phyloP scores from a whole-genome alignment of 1,284 basidiomycete genomes.

The Acaromyces ingoldii region DNA sequence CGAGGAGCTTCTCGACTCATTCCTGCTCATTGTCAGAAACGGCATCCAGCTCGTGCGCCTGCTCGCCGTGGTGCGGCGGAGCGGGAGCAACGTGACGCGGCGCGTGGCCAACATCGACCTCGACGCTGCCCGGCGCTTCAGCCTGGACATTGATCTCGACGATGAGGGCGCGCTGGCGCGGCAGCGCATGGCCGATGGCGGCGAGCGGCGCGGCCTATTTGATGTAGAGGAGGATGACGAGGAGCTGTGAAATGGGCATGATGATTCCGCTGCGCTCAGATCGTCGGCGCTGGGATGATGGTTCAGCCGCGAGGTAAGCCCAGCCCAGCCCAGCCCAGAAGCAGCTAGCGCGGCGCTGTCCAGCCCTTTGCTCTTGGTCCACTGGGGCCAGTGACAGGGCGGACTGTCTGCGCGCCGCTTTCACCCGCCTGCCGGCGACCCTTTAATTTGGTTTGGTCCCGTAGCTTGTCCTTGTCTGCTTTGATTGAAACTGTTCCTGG shows the following conservation, averaged over 20 bases:
- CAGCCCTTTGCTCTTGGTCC: too few relatives aligned
- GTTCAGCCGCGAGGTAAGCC: too few relatives aligned
- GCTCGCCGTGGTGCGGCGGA: conserved; percentile 42
- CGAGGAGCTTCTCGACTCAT: conserved; percentile 46
- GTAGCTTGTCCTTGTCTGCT: too few relatives aligned
- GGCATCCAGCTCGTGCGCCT: conserved; percentile 44
- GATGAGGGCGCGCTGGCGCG: conserved; percentile 44
- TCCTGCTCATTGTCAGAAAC: conserved; percentile 46
- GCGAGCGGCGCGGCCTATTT: conserved; percentile 16
- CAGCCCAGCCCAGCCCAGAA: too few relatives aligned
- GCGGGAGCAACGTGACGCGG: conserved; percentile 32
- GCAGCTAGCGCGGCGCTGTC: too few relatives aligned
- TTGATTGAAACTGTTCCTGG: too few relatives aligned
- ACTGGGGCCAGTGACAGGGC: too few relatives aligned
- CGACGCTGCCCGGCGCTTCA: conserved; percentile 33
- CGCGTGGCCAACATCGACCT: conserved; percentile 41
- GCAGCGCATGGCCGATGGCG: conserved; percentile 44
- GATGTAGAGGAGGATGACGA: conserved; percentile 19
- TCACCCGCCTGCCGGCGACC: too few relatives aligned
- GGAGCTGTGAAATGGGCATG: conserved; percentile 12
- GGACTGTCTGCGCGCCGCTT: too few relatives aligned
- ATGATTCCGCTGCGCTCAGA: too few relatives aligned
- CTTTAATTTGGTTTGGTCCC: too few relatives aligned
- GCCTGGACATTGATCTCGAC: conserved; percentile 46
- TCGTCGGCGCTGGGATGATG: too few relatives aligned